These are phyloP conservation scores for Deinandra increscens DNA, from an alignment of 129 eudicot species.

Conservation along the genomic window DNA sequence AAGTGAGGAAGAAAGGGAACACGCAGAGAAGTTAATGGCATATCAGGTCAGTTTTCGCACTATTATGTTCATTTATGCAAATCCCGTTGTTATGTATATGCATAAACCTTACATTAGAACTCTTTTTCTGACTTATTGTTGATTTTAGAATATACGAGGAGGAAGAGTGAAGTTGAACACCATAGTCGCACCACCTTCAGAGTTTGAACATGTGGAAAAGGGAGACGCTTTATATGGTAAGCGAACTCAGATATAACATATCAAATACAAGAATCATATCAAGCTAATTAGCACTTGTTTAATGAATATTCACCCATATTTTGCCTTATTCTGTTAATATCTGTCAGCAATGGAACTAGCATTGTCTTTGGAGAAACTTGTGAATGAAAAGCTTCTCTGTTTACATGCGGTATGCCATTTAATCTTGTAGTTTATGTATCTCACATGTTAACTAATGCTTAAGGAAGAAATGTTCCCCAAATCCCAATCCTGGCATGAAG, in stretches of 20 bases:
- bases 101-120: not conserved
- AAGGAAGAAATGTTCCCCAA: no score
- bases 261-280: slow-evolving; percentile 1
- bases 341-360: slow-evolving; percentile 91
- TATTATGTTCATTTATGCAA: not conserved
- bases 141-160: slow-evolving; percentile 71
- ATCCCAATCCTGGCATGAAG: not conserved
- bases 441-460: not conserved
- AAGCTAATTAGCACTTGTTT: slow-evolving; percentile 13
- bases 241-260: not conserved
- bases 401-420: slow-evolving; percentile 54
- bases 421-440: not conserved
- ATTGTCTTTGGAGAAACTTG: slow-evolving; percentile 84
- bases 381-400: slow-evolving; percentile 66
- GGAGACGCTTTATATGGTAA: slow-evolving; percentile 94
- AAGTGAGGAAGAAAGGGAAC: slow-evolving; percentile 91
- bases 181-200: slow-evolving; percentile 58
- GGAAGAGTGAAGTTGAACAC: slow-evolving; percentile 75
- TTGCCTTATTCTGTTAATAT: not conserved
- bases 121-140: slow-evolving; percentile 1
- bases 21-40: slow-evolving; percentile 84
- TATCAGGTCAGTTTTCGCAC: slow-evolving; percentile 62
- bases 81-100: not conserved
- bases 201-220: slow-evolving; percentile 79
- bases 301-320: slow-evolving; percentile 7